phyloP scores from a whole-genome alignment of 768 basidiomycete genomes.

The Nidularia sp. region DNA sequence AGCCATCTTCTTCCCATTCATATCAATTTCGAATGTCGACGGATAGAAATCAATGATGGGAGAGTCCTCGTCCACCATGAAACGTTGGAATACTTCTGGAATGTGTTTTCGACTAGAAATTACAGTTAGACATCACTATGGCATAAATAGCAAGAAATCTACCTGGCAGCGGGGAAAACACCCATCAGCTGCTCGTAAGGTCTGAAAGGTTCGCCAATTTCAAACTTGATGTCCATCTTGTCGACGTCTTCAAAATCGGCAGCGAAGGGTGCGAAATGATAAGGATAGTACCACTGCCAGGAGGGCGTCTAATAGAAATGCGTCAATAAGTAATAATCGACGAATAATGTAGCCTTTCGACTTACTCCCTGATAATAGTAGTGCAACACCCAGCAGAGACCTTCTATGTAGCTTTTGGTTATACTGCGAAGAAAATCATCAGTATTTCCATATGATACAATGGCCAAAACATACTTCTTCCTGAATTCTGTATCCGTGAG shows the following conservation, averaged over 20 bases:
- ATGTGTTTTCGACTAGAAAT: constrained; percentile 76
- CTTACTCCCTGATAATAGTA: constrained; percentile 97
- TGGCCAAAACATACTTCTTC: constrained; percentile 50
- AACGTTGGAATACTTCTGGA: constrained; percentile 75
- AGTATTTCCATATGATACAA: not conserved
- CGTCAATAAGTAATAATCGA: constrained; percentile 3
- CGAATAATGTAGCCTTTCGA: not conserved
- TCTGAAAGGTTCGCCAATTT: constrained; percentile 83
- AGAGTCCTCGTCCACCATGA: constrained; percentile 85
- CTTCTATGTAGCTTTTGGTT: constrained; percentile 85
- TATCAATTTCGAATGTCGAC: constrained; percentile 87
- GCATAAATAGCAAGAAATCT: constrained; percentile 9
- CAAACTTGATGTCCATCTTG: constrained; percentile 77
- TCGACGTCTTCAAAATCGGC: constrained; percentile 83
- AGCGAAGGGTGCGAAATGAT: constrained; percentile 97
- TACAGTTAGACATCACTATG: constrained; percentile 4
- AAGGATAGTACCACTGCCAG: constrained; percentile 99
- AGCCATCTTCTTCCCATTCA: constrained; percentile 99
- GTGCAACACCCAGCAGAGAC: constrained; percentile 90
- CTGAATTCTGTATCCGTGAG: constrained; percentile 67
- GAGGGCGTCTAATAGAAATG: constrained; percentile 63
- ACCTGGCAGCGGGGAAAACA: constrained; percentile 95
- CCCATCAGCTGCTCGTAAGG: constrained; percentile 98
- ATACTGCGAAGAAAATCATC: constrained; percentile 42
- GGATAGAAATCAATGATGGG: constrained; percentile 98